phyloP scores from a whole-genome alignment of 768 basidiomycete genomes.

The Cyathus striatus region DNA sequence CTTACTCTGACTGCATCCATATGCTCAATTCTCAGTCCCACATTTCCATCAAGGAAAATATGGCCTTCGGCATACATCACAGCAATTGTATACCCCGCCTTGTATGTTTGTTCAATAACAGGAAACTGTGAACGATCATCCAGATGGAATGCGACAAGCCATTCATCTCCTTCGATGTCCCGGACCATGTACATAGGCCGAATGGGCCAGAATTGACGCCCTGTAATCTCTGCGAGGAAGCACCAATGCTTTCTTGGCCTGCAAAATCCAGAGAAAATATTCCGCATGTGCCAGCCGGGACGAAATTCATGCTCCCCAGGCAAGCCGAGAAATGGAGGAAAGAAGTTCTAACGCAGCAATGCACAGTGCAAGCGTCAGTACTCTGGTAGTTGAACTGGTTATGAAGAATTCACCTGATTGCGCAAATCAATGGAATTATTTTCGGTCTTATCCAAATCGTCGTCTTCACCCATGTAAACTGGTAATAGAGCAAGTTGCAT shows the following conservation, averaged over 20 bases:
- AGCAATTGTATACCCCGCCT: constrained; percentile 9
- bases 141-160: constrained; percentile 8
- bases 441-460: too few species aligned
- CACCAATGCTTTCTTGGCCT: constrained; percentile 13
- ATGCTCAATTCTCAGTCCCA: constrained; percentile 6
- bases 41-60: constrained; percentile 9
- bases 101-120: constrained; percentile 1
- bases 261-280: constrained; percentile 1
- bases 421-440: too few species aligned
- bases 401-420: too few species aligned
- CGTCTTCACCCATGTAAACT: too few species aligned
- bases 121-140: constrained; percentile 8
- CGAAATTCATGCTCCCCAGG: constrained; percentile 16
- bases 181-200: constrained; percentile 9
- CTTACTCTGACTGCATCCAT: background rate
- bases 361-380: too few species aligned
- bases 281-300: constrained; percentile 9
- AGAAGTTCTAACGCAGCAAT: too few species aligned
- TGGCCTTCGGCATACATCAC: constrained; percentile 12
- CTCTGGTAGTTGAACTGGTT: too few species aligned
- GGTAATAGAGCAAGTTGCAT: too few species aligned
- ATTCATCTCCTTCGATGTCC: constrained; percentile 5
- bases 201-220: constrained; percentile 1
- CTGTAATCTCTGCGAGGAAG: constrained; percentile 12
- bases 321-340: constrained; percentile 17